Evolutionary conservation across 768 basidiomycete species (phyloP).

Genomic region (Agrocybe chaxingu): DNA sequence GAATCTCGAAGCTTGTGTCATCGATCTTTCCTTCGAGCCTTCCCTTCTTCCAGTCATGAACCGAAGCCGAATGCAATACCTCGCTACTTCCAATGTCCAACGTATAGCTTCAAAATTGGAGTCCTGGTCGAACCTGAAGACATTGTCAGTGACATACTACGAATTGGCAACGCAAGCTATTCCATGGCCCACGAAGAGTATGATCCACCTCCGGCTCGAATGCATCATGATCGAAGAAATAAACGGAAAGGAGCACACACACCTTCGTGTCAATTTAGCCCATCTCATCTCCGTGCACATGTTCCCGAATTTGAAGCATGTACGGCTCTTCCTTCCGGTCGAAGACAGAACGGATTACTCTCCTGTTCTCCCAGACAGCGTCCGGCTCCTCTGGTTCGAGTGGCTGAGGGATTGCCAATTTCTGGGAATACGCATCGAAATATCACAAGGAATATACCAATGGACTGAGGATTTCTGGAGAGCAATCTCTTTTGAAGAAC

Average conservation of each 20-base stretch:
- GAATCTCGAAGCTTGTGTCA: constrained; percentile 12
- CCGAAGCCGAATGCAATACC: constrained; percentile 8
- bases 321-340: constrained; percentile 8
- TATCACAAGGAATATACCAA: constrained; percentile 15
- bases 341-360: neutral
- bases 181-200: neutral
- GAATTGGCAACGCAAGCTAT: constrained; percentile 3
- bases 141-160: constrained; percentile 8
- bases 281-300: constrained; percentile 3
- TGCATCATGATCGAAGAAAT: constrained; percentile 13
- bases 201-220: constrained; percentile 3
- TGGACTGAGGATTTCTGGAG: constrained; percentile 14
- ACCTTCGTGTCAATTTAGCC: constrained; percentile 7
- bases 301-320: constrained; percentile 9
- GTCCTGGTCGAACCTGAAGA: constrained; percentile 10
- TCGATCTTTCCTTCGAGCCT: neutral
- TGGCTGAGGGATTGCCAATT: constrained; percentile 8
- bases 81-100: constrained; percentile 1
- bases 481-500: constrained; percentile 1
- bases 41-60: neutral
- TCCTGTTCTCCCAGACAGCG: neutral
- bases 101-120: constrained; percentile 1
- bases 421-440: constrained; percentile 10
- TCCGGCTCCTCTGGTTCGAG: constrained; percentile 1
- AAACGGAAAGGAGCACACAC: neutral